phyloP scores from a whole-genome alignment of 169 alveolate species.

The Besnoitia besnoiti region DNA sequence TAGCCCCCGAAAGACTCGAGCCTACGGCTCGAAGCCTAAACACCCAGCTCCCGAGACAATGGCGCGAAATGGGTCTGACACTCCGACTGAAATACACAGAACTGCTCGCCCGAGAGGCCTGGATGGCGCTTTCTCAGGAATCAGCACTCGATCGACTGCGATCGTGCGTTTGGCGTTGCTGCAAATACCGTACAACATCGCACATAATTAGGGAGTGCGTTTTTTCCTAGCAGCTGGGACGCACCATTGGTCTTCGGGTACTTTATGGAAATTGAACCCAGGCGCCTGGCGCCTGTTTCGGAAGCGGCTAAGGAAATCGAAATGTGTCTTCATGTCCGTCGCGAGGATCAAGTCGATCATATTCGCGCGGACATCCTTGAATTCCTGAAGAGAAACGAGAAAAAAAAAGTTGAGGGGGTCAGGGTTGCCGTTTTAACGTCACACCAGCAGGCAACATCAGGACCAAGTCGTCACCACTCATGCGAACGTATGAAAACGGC shows the following conservation, averaged over 20 bases:
- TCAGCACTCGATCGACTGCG: no score
- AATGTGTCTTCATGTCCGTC: conserved; percentile 94
- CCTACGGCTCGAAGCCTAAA: no score
- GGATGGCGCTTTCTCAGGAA: no score
- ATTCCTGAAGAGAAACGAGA: conserved; percentile 30
- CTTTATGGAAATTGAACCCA: conserved; percentile 42
- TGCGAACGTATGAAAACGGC: not conserved
- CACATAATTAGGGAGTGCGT: not conserved
- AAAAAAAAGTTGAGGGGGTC: conserved; percentile 78
- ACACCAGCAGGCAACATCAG: conserved; percentile 14
- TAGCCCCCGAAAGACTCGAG: no score
- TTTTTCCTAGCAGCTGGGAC: not conserved
- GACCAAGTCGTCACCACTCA: not conserved
- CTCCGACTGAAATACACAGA: no score
- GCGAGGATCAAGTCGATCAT: conserved; percentile 83
- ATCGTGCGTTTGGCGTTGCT: no score
- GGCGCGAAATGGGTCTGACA: no score
- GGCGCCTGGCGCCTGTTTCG: conserved; percentile 60
- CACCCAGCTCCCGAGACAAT: no score
- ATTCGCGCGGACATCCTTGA: conserved; percentile 40
- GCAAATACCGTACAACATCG: not conserved
- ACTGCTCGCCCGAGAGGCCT: no score
- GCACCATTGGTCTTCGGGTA: conserved; percentile 60
- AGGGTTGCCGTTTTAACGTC: conserved; percentile 81
- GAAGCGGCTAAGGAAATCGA: conserved; percentile 88